phyloP scores from a whole-genome alignment of 108 stramenopile species.

The Fistulifera solaris region DNA sequence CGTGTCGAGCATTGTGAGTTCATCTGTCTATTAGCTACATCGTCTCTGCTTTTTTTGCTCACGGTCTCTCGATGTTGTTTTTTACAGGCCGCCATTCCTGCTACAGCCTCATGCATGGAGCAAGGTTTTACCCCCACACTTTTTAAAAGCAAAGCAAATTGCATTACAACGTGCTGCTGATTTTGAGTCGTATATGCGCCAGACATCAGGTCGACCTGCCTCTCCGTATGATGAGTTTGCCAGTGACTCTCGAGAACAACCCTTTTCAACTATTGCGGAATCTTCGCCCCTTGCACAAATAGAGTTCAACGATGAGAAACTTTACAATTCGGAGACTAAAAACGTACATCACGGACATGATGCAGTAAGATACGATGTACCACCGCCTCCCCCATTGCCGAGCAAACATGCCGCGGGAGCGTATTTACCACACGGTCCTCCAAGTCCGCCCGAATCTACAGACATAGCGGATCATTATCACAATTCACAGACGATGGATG shows the following conservation, averaged over 20 bases:
- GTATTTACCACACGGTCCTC: too few species aligned
- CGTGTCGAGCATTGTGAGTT: slow-evolving; percentile 60
- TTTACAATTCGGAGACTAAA: too few species aligned
- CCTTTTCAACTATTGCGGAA: too few species aligned
- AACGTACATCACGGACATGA: neutral
- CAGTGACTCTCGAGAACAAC: neutral
- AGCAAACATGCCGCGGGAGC: too few species aligned
- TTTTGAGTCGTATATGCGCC: slow-evolving; percentile 16
- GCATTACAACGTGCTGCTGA: slow-evolving; percentile 61
- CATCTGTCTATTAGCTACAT: too few species aligned
- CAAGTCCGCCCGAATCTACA: too few species aligned
- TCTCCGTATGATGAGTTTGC: neutral
- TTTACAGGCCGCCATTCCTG: slow-evolving; percentile 51
- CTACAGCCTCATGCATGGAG: slow-evolving; percentile 73
- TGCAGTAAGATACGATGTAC: neutral
- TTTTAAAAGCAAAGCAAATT: slow-evolving; percentile 51
- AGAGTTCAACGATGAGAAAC: too few species aligned
- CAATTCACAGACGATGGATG: too few species aligned
- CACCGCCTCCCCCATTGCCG: too few species aligned
- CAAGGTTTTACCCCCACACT: slow-evolving; percentile 77
- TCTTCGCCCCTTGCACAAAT: too few species aligned
- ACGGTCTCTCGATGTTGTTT: neutral
- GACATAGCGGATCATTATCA: too few species aligned
- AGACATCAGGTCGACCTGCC: neutral
- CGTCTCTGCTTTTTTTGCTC: too few species aligned